Conservation (phyloP, 345 rosid genomes). For the Erysimum cheiranthoides region DNA sequence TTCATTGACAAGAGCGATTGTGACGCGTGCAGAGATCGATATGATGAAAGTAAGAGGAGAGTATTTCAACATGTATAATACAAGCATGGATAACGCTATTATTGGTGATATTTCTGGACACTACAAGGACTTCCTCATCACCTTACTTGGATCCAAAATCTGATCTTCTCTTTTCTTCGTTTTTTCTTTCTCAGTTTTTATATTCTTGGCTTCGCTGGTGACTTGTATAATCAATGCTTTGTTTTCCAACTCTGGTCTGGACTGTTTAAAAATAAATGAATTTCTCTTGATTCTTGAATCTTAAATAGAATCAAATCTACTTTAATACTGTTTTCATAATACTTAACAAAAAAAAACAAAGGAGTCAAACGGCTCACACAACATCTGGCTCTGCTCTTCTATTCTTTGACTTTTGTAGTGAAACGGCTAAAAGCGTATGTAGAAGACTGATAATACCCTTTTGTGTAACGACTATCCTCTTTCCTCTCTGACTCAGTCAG, state of each 20-base stretch:
- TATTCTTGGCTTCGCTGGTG: slow-evolving; percentile 21
- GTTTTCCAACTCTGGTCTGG: neutral
- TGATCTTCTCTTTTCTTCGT: slow-evolving; percentile 36
- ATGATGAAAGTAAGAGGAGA: slow-evolving; percentile 70
- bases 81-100: slow-evolving; percentile 67
- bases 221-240: slow-evolving; percentile 21
- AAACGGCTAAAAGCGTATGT: neutral
- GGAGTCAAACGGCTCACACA: neutral
- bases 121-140: slow-evolving; percentile 66
- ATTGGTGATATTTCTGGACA: slow-evolving; percentile 81
- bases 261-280: slow-evolving; percentile 14
- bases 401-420: neutral
- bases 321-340: neutral
- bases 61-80: slow-evolving; percentile 57
- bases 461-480: neutral
- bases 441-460: neutral
- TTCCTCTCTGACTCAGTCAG: neutral
- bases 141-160: slow-evolving; percentile 70
- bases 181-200: neutral
- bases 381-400: neutral
- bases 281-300: neutral
- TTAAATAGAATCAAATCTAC: neutral
- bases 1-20: slow-evolving; percentile 74
- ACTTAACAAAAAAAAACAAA: neutral
- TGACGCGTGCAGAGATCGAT: slow-evolving; percentile 82